A percentile compares a stretch with the other conserved stretches of the same genome.
phyloP scores from a whole-genome alignment of 1,284 basidiomycete genomes.

The Malassezia caprae region DNA sequence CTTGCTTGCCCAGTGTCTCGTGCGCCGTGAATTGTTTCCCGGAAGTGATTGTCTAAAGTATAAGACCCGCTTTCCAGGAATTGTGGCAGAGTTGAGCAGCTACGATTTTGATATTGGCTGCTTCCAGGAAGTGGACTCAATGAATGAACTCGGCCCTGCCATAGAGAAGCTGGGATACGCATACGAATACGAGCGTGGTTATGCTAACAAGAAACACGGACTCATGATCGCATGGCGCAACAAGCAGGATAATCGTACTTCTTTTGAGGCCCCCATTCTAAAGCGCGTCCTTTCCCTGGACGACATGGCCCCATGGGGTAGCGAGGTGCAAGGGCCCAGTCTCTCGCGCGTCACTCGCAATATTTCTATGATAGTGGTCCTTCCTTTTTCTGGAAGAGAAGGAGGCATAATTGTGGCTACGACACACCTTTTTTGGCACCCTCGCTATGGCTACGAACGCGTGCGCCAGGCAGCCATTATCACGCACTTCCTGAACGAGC shows the following conservation, averaged over 20 bases:
- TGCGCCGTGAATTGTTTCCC: slow-evolving; percentile 49
- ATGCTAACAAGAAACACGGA: slow-evolving; percentile 42
- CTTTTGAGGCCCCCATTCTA: neutral
- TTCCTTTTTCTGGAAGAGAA: slow-evolving; percentile 12
- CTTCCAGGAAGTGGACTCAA: slow-evolving; percentile 50
- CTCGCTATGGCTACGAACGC: slow-evolving; percentile 66
- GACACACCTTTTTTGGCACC: slow-evolving; percentile 89
- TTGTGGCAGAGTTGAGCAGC: slow-evolving; percentile 26
- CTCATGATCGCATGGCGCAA: slow-evolving; percentile 38
- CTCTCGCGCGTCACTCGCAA: slow-evolving; percentile 21
- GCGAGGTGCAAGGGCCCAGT: slow-evolving; percentile 28
- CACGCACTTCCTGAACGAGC: slow-evolving; percentile 58
- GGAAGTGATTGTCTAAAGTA: slow-evolving; percentile 50
- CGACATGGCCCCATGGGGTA: neutral
- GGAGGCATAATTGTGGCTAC: slow-evolving; percentile 65
- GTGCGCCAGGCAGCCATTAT: slow-evolving; percentile 58
- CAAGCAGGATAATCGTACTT: neutral
- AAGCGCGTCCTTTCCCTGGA: neutral
- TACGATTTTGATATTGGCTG: slow-evolving; percentile 49
- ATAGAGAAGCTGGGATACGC: slow-evolving; percentile 29
- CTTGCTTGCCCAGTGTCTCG: slow-evolving; percentile 49
- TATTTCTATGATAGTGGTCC: slow-evolving; percentile 22
- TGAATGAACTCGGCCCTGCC: slow-evolving; percentile 37
- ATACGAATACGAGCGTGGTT: slow-evolving; percentile 40
- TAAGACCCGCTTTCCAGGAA: slow-evolving; percentile 35